Conservation (phyloP, 2,329 filamentous ascomycete species). For the Aschersonia sp. region DNA sequence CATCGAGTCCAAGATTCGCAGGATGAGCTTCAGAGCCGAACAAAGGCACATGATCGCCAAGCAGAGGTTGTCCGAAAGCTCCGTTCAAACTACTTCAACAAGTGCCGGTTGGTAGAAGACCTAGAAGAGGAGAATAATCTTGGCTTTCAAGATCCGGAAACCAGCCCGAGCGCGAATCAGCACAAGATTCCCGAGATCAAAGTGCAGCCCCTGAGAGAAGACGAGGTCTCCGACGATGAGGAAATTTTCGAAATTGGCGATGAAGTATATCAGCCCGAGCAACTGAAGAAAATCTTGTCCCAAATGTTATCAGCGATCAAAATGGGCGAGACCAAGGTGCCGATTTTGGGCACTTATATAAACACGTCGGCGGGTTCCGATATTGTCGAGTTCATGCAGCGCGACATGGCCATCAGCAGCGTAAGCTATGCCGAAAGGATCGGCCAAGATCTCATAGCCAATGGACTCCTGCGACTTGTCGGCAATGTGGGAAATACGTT, state of each 20-base stretch:
- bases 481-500: slow-evolving; percentile 93
- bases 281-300: slow-evolving; percentile 77
- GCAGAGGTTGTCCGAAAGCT: slow-evolving; percentile 83
- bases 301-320: slow-evolving; percentile 81
- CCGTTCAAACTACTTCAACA: slow-evolving; percentile 95
- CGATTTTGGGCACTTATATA: slow-evolving; percentile 85
- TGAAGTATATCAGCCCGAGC: slow-evolving; percentile 67
- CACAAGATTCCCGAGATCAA: slow-evolving; percentile 68
- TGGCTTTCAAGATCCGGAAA: slow-evolving; percentile 78
- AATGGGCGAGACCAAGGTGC: slow-evolving; percentile 82
- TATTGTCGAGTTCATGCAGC: slow-evolving; percentile 90
- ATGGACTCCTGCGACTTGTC: slow-evolving; percentile 77
- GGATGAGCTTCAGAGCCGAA: slow-evolving; percentile 78
- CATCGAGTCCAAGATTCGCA: slow-evolving; percentile 83
- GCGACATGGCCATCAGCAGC: slow-evolving; percentile 68
- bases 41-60: slow-evolving; percentile 89
- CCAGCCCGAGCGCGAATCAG: slow-evolving; percentile 45
- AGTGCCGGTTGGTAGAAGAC: slow-evolving; percentile 90
- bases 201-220: slow-evolving; percentile 53
- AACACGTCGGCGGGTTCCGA: slow-evolving; percentile 87
- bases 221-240: slow-evolving; percentile 49
- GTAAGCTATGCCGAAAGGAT: slow-evolving; percentile 88
- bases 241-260: slow-evolving; percentile 85
- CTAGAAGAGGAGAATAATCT: slow-evolving; percentile 97
- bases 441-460: slow-evolving; percentile 77